These are phyloP conservation scores for Blastobotrys parvus DNA, from an alignment of 805 yeast genomes.

Conservation along the genomic window DNA sequence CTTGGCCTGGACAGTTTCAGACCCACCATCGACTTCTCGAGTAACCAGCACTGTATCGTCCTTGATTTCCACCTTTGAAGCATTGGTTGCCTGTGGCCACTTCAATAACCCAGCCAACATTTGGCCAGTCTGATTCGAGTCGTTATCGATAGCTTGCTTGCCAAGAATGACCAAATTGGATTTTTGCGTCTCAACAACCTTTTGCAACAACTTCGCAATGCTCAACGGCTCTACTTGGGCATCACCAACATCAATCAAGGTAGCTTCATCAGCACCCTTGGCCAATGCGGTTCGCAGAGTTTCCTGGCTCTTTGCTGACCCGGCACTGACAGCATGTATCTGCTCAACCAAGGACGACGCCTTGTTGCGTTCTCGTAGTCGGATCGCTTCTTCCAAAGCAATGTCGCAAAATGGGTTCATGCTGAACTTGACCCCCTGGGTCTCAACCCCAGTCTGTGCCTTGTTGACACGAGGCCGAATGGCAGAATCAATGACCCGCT, in stretches of 20 bases:
- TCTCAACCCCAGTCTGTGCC: slow-evolving; percentile 73
- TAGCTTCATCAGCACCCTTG: slow-evolving; percentile 85
- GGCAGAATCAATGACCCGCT: slow-evolving; percentile 90
- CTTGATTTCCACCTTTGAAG: slow-evolving; percentile 69
- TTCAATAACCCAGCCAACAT: slow-evolving; percentile 86
- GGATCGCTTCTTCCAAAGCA: slow-evolving; percentile 91
- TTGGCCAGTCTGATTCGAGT: slow-evolving; percentile 91
- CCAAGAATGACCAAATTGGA: slow-evolving; percentile 84
- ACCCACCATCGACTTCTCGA: slow-evolving; percentile 94
- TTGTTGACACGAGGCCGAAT: slow-evolving; percentile 88
- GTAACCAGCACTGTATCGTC: slow-evolving; percentile 64
- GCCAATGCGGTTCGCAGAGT: slow-evolving; percentile 84
- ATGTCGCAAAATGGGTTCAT: slow-evolving; percentile 98
- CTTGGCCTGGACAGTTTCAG: slow-evolving; percentile 66
- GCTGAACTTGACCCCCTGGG: slow-evolving; percentile 83
- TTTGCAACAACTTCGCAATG: slow-evolving; percentile 76
- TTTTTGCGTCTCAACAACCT: slow-evolving; percentile 59
- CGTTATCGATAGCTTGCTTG: slow-evolving; percentile 95
- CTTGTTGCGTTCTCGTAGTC: slow-evolving; percentile 59
- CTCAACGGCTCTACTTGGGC: slow-evolving; percentile 74
- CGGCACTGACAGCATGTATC: slow-evolving; percentile 88
- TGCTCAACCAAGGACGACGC: slow-evolving; percentile 50
- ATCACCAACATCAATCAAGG: slow-evolving; percentile 72
- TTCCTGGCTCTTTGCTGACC: slow-evolving; percentile 80
- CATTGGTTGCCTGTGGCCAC: slow-evolving; percentile 97